Evolutionary conservation across 805 yeast species (phyloP).

Genomic region (Candida pseudofarinosa): DNA sequence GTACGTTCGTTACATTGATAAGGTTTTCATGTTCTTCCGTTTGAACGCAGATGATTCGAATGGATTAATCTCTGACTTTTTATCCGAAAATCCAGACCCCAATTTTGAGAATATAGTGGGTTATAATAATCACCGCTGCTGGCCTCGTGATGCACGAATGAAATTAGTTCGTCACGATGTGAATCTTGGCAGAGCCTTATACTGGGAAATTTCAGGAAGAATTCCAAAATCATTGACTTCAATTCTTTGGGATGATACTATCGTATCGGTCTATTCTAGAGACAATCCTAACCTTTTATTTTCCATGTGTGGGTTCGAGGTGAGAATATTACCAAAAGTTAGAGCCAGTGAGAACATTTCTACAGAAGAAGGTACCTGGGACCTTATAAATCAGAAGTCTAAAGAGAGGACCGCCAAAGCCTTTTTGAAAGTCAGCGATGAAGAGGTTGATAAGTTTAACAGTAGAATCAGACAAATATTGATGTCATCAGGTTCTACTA

Average conservation of each 20-base stretch:
- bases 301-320: slow-evolving; percentile 93
- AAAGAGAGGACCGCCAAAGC: slow-evolving; percentile 90
- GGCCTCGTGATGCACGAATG: slow-evolving; percentile 95
- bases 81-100: slow-evolving; percentile 88
- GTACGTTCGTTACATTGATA: slow-evolving; percentile 81
- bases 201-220: slow-evolving; percentile 83
- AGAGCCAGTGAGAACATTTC: slow-evolving; percentile 53
- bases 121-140: slow-evolving; percentile 82
- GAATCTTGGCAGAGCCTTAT: slow-evolving; percentile 84
- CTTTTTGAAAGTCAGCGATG: slow-evolving; percentile 74
- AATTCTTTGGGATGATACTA: slow-evolving; percentile 73
- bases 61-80: slow-evolving; percentile 68
- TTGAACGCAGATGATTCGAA: slow-evolving; percentile 70
- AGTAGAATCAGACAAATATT: slow-evolving; percentile 83
- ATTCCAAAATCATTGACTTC: slow-evolving; percentile 72
- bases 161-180: slow-evolving; percentile 87
- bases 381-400: slow-evolving; percentile 60
- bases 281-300: slow-evolving; percentile 88
- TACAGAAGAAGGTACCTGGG: slow-evolving; percentile 88
- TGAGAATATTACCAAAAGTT: slow-evolving; percentile 74
- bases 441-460: slow-evolving; percentile 74
- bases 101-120: slow-evolving; percentile 83
- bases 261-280: slow-evolving; percentile 83
- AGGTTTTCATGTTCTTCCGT: slow-evolving; percentile 72
- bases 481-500: slow-evolving; percentile 93